Evolutionary conservation across 495 filamentous ascomycete species (phyloP), one percentile per base, ranked within the genome.

Genomic region (Lasiosphaeria miniovina): DNA sequence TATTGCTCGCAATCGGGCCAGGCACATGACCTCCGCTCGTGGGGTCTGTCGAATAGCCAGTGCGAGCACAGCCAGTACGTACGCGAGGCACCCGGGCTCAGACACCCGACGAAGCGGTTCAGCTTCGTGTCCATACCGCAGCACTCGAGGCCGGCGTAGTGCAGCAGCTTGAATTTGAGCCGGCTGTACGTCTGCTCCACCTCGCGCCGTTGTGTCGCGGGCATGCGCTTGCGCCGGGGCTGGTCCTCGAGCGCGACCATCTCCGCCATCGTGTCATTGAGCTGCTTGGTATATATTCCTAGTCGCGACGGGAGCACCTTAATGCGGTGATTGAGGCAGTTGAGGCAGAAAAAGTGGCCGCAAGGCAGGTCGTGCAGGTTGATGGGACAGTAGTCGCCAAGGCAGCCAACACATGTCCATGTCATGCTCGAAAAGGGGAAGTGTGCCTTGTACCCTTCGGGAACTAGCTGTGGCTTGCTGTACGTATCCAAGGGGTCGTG

Each of bases 1-100:
- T 56, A 63, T 3, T 15, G 52, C 14, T 43, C 45, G n/a, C 63
- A 65, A 40, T 65, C 63, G 4, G 63, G 57, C 63, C 63, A 65
- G 9, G 38, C 63, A 41, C 63, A 65, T 12, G 35, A 48, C 38
- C 43, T 33, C 17, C 51, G 53, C 10, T 14, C 8, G 1, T 34
- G 4, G 31, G 32, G 60, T 11, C 32, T 1, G 14, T 63, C 49
- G 4, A 5, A 8, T 6, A 60, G 0, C 63, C 63, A 65, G 32
- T 52, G 15, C 17, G 31, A 34, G 1, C 11, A 24, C 31, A 65
- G 45, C 63, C 63, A 65, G 34, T 59, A 12, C 0, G 52, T 32
- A 10, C 51, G 49, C 12, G 60, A 55, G 15, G 31, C 9, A 9
- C 24, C 43, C 0, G 63, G 49, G 14, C 15, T 24, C 52, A 65